phyloP scores from a whole-genome alignment of 768 basidiomycete species.

The Kockovaella imperatae region DNA sequence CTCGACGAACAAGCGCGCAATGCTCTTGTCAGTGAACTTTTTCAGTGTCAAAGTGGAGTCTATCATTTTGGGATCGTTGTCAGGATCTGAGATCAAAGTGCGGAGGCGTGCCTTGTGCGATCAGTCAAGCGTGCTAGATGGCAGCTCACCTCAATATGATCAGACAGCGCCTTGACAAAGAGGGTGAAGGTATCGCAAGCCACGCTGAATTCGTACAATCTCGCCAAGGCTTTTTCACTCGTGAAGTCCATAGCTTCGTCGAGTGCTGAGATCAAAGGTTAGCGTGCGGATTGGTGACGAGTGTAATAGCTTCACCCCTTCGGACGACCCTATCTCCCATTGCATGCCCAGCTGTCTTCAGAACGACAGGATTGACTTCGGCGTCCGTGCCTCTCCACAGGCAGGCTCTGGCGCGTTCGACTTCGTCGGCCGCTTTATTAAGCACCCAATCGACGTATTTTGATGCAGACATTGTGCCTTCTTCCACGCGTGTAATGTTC shows the following conservation, averaged over 20 bases:
- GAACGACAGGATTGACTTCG: slow-evolving; percentile 20
- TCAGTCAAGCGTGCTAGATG: neutral
- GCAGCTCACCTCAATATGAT: slow-evolving; percentile 28
- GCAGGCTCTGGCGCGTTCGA: slow-evolving; percentile 16
- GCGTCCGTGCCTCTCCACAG: slow-evolving; percentile 8
- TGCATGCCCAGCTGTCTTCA: slow-evolving; percentile 15
- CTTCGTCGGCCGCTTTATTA: slow-evolving; percentile 28
- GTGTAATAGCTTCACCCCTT: slow-evolving; percentile 16
- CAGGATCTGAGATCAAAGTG: slow-evolving; percentile 38
- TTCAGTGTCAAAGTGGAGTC: slow-evolving; percentile 33
- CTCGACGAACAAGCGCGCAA: slow-evolving; percentile 20
- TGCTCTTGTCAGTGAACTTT: slow-evolving; percentile 31
- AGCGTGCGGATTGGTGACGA: neutral
- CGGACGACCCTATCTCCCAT: slow-evolving; percentile 16
- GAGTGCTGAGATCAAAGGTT: slow-evolving; percentile 18
- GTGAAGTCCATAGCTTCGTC: slow-evolving; percentile 39
- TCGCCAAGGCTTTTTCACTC: slow-evolving; percentile 16
- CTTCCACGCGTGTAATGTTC: slow-evolving; percentile 5
- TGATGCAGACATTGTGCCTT: slow-evolving; percentile 10
- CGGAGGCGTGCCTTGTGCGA: slow-evolving; percentile 12
- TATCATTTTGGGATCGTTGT: slow-evolving; percentile 42
- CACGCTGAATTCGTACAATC: slow-evolving; percentile 27
- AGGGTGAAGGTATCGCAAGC: slow-evolving; percentile 21
- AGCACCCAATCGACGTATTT: slow-evolving; percentile 33
- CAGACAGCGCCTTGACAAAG: slow-evolving; percentile 23